Conservation (phyloP, 305 asterid genomes). For the Fraxinus velutina region DNA sequence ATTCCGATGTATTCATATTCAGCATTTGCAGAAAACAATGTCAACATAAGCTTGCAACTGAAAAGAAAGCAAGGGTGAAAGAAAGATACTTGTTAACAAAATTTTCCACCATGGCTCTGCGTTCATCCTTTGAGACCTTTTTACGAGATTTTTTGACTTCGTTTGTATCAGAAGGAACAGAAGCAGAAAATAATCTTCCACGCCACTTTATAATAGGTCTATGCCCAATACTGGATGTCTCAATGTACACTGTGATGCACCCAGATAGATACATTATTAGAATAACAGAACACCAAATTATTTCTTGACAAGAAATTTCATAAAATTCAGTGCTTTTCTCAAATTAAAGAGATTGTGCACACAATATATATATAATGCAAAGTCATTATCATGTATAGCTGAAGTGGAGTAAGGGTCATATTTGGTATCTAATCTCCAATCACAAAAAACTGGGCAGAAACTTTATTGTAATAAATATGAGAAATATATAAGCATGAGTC, state of each 20-base stretch:
- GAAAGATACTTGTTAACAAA: slow-evolving; percentile 37
- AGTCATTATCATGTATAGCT: background rate
- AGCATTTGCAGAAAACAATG: background rate
- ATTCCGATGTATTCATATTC: background rate
- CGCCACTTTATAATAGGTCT: slow-evolving; percentile 21
- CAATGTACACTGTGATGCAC: slow-evolving; percentile 26
- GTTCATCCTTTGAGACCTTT: slow-evolving; percentile 37
- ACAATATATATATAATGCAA: background rate
- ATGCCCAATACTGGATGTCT: slow-evolving; percentile 20
- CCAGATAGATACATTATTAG: slow-evolving; percentile 12
- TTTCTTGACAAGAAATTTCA: background rate
- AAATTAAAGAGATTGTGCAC: slow-evolving; percentile 12
- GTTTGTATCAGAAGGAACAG: slow-evolving; percentile 29
- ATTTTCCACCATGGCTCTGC: slow-evolving; percentile 38
- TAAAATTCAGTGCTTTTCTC: slow-evolving; percentile 1
- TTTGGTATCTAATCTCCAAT: slow-evolving; percentile 3
- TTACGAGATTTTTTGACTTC: slow-evolving; percentile 24
- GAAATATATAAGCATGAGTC: background rate
- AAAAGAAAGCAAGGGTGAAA: slow-evolving; percentile 12
- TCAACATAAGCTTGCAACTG: slow-evolving; percentile 8
- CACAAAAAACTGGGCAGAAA: background rate
- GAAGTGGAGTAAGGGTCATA: background rate
- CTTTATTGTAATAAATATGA: background rate
- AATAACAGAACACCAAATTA: background rate
- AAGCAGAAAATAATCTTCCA: slow-evolving; percentile 32